Conservation (phyloP, 805 yeast species). For the Kuraishia borneana region DNA sequence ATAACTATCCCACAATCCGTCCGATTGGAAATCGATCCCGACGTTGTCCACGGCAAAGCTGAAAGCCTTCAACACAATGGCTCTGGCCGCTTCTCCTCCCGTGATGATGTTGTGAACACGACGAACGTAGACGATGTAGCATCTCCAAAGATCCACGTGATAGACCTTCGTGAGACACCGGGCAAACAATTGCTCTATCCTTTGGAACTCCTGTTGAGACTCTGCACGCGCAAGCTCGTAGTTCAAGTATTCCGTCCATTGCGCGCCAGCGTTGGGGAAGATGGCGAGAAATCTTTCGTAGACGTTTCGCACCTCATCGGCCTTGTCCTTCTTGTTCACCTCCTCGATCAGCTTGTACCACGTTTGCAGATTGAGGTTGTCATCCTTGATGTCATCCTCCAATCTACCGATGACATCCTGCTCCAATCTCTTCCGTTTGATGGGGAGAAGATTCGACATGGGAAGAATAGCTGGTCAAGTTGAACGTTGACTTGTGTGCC, state of each 20-base stretch:
- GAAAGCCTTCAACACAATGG: conserved; percentile 67
- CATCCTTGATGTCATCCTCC: conserved; percentile 38
- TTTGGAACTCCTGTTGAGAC: conserved; percentile 33
- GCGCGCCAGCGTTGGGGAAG: conserved; percentile 58
- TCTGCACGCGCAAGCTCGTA: conserved; percentile 46
- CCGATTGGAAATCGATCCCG: conserved; percentile 67
- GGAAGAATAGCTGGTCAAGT: too few relatives aligned
- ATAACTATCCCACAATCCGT: conserved; percentile 72
- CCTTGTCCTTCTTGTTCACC: conserved; percentile 40
- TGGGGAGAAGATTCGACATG: too few relatives aligned
- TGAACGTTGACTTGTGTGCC: too few relatives aligned
- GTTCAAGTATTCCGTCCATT: conserved; percentile 69
- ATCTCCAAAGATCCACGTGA: conserved; percentile 61
- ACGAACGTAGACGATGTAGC: conserved; percentile 72
- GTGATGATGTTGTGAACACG: conserved; percentile 58
- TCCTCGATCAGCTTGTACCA: conserved; percentile 47
- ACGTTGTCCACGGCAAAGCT: conserved; percentile 72
- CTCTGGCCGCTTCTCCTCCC: conserved; percentile 74
- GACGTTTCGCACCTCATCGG: conserved; percentile 43
- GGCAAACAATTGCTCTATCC: conserved; percentile 56
- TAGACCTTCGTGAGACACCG: conserved; percentile 51
- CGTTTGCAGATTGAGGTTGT: conserved; percentile 40
- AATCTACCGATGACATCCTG: conserved; percentile 38
- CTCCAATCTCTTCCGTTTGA: conserved; percentile 3
- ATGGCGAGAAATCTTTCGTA: conserved; percentile 50